Evolutionary conservation across 148 eudicot genomes (phyloP), one percentile per base, ranked within the genome.

Genomic region (Rhododendron molle): DNA sequence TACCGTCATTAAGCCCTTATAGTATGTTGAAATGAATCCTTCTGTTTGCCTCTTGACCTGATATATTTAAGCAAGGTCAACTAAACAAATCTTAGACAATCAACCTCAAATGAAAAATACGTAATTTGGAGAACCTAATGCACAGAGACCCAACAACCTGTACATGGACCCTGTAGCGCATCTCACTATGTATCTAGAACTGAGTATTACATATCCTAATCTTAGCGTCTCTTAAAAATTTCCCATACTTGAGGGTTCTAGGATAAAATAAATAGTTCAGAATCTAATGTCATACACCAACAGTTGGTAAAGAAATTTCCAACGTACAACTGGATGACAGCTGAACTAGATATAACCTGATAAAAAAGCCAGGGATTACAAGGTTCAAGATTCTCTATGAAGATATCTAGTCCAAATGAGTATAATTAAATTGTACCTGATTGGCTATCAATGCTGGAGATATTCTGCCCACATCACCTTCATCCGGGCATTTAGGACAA

Each of bases 1-100:
- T 90, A 97, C 99, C 96, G 85, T 91, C 99, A 97, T 95, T 84
- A 91, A 81, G 85, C 98, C 94, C 87, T 85, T 93, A 92, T 97
- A 97, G 89, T 97, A 97, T 74, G 79, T 89, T 52, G 93, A 89
- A 84, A 94, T 89, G 87, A 93, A 97, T 77, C 92, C 86, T 80
- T 94, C 97, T 38, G 93, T 98, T 90, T 93, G 99, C 89, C 91
- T 89, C 87, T 92, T 95, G 23, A 97, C 93, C 99, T 97, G 90
- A 83, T 36, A 88, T 81, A 84, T 23, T 32, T 62, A 28, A 30
- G 49, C n/a, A 52, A 43, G 30, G 84, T 76, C 73, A 81, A 30
- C 36, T 49, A 69, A 36, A 71, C 80, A 36, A 43, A 38, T 80
- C n/a, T 50, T 58, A n/a, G 47, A 74, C 7, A 50, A 47, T 83